Evolutionary conservation across 345 rosid species (phyloP).

Genomic region (Bruguiera sexangula): DNA sequence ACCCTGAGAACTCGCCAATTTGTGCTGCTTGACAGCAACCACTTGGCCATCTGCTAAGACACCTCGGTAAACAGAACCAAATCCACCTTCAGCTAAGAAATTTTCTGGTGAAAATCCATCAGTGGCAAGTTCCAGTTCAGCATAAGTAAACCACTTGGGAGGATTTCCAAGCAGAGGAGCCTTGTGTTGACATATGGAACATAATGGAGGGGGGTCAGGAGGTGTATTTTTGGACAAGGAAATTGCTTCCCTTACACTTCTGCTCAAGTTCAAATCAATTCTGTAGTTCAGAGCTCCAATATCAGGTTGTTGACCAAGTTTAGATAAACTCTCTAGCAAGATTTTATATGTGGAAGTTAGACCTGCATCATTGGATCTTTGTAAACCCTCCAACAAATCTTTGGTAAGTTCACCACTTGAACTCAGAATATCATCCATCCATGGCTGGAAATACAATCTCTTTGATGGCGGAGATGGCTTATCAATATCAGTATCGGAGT

Average conservation of each 20-base stretch:
- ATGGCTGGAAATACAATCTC: constrained; percentile 33
- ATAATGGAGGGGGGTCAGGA: constrained; percentile 89
- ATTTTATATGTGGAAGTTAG: constrained; percentile 36
- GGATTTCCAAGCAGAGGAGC: constrained; percentile 93
- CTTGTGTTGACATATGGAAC: constrained; percentile 93
- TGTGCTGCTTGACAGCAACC: constrained; percentile 81
- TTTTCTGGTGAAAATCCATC: constrained; percentile 87
- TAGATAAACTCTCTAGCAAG: constrained; percentile 46
- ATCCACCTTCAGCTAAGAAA: constrained; percentile 46
- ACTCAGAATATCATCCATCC: constrained; percentile 52
- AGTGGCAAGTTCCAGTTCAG: constrained; percentile 91
- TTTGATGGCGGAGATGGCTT: constrained; percentile 12
- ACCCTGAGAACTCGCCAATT: constrained; percentile 96
- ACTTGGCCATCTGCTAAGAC: constrained; percentile 23
- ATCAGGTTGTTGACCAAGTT: constrained; percentile 45
- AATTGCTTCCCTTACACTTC: constrained; percentile 78
- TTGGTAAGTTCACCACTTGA: constrained; percentile 28
- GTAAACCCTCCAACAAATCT: constrained; percentile 4
- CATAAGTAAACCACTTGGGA: constrained; percentile 86
- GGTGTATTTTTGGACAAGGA: constrained; percentile 73
- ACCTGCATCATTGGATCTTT: constrained; percentile 27
- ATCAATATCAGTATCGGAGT: constrained; percentile 74
- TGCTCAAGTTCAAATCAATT: constrained; percentile 58
- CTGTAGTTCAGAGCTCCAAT: constrained; percentile 33
- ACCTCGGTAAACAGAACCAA: constrained; percentile 29